Percentiles rank a stretch among this genome's conserved stretches.
phyloP scores from a whole-genome alignment of 2,329 filamentous ascomycete genomes.

The Fusarium circinatum region DNA sequence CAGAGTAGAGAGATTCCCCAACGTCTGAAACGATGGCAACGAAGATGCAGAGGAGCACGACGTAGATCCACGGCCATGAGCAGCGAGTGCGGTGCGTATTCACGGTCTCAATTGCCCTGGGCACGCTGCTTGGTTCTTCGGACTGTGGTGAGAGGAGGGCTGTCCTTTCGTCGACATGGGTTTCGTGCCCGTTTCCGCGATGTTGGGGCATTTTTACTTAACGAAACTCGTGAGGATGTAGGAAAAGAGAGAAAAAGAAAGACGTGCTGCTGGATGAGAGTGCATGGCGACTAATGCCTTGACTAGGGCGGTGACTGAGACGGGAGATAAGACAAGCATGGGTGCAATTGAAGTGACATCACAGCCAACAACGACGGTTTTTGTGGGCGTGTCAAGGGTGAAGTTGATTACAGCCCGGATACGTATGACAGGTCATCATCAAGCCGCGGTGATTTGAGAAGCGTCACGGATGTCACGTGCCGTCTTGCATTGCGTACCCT shows the following conservation, averaged over 20 bases:
- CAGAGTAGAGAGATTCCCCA: neutral
- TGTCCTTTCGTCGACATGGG: neutral
- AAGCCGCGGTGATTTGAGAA: neutral
- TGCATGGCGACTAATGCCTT: neutral
- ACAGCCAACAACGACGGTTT: neutral
- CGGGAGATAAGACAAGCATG: neutral
- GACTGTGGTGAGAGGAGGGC: neutral
- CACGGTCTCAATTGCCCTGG: neutral
- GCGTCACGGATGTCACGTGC: neutral
- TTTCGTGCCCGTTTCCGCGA: neutral
- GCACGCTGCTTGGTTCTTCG: neutral
- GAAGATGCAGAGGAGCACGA: neutral
- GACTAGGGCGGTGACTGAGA: neutral
- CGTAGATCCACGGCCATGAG: slow-evolving; percentile 2
- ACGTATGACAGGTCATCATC: neutral
- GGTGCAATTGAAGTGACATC: neutral
- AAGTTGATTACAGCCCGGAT: neutral
- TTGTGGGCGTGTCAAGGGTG: slow-evolving; percentile 1
- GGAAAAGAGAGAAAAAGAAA: neutral
- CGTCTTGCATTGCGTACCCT: neutral
- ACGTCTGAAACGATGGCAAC: neutral
- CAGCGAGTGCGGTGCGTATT: neutral
- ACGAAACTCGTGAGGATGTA: neutral
- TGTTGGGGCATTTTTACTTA: neutral
- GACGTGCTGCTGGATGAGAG: neutral